A percentile compares a stretch with the other conserved stretches of the same genome.
Evolutionary conservation across 805 yeast species (phyloP).

Genomic region (Metschnikowia vanudenii): DNA sequence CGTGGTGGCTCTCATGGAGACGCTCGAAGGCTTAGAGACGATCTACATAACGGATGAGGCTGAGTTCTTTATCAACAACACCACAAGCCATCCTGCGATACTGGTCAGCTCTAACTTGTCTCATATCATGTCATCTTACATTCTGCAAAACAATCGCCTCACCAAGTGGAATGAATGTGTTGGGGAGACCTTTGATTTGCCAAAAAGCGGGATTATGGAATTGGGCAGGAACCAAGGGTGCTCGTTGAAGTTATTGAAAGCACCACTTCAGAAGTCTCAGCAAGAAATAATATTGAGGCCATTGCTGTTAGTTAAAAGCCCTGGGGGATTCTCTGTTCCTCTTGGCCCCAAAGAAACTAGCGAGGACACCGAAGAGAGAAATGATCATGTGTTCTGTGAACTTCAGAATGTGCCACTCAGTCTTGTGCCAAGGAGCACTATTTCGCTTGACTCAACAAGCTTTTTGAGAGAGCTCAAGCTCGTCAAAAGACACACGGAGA

Average conservation of each 20-base stretch:
- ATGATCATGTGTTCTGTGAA: background rate
- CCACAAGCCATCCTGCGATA: background rate
- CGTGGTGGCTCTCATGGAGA: background rate
- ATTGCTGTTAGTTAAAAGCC: background rate
- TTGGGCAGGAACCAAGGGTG: background rate
- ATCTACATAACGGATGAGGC: conserved; percentile 5
- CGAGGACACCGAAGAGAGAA: too few relatives aligned
- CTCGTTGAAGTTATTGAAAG: too few relatives aligned
- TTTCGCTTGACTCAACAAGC: background rate
- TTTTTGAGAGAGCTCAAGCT: conserved; percentile 5
- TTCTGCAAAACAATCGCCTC: background rate
- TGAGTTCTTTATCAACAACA: conserved; percentile 5
- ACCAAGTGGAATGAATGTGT: background rate
- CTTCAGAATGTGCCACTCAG: background rate
- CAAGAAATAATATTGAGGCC: background rate
- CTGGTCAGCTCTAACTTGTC: background rate
- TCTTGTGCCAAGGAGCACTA: background rate
- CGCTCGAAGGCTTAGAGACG: conserved; percentile 3
- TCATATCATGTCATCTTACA: background rate
- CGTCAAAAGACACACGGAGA: background rate
- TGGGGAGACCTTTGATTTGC: too few relatives aligned
- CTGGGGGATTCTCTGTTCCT: background rate
- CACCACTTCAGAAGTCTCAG: too few relatives aligned
- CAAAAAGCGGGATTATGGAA: too few relatives aligned
- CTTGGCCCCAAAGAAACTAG: too few relatives aligned